A percentile compares a stretch with the other conserved stretches of the same genome.
Evolutionary conservation across 2,329 filamentous ascomycete genomes (phyloP).

Genomic region (Cladorrhinum sp.): DNA sequence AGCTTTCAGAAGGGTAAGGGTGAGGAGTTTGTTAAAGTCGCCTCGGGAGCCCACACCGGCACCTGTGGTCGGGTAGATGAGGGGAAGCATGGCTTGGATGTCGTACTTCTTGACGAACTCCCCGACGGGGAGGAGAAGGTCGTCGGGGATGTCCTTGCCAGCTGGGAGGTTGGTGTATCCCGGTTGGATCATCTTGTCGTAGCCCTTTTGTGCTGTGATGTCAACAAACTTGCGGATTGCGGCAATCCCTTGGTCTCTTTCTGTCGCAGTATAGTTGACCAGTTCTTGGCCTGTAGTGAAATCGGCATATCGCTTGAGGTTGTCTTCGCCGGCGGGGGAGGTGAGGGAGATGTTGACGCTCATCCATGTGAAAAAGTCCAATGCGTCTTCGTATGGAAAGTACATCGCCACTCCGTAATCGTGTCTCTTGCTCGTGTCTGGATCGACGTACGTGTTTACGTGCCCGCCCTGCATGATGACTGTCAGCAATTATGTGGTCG

Average conservation of each 20-base stretch:
- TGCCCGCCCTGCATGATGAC: constrained; percentile 12
- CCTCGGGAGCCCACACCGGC: constrained; percentile 8
- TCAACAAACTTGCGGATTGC: constrained; percentile 12
- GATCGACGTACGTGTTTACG: constrained; percentile 15
- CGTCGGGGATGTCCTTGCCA: constrained; percentile 14
- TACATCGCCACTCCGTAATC: constrained; percentile 16
- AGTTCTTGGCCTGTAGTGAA: constrained; percentile 10
- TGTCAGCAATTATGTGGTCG: neutral
- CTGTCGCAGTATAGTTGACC: constrained; percentile 10
- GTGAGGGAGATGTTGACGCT: constrained; percentile 7
- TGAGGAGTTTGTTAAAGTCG: constrained; percentile 12
- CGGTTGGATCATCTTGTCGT: constrained; percentile 18
- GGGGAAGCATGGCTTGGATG: constrained; percentile 10
- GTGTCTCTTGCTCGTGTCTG: neutral
- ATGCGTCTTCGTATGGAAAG: constrained; percentile 13
- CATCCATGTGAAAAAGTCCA: constrained; percentile 14
- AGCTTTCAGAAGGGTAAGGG: constrained; percentile 13
- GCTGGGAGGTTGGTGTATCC: constrained; percentile 16
- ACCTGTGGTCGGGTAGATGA: constrained; percentile 10
- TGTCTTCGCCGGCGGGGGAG: constrained; percentile 2
- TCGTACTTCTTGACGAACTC: constrained; percentile 18
- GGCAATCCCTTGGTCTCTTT: neutral
- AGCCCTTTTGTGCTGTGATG: constrained; percentile 10
- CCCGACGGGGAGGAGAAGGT: constrained; percentile 11
- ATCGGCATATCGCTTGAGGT: constrained; percentile 13